phyloP scores from a whole-genome alignment of 768 basidiomycete species.

The Symmetrospora coprosmae region DNA sequence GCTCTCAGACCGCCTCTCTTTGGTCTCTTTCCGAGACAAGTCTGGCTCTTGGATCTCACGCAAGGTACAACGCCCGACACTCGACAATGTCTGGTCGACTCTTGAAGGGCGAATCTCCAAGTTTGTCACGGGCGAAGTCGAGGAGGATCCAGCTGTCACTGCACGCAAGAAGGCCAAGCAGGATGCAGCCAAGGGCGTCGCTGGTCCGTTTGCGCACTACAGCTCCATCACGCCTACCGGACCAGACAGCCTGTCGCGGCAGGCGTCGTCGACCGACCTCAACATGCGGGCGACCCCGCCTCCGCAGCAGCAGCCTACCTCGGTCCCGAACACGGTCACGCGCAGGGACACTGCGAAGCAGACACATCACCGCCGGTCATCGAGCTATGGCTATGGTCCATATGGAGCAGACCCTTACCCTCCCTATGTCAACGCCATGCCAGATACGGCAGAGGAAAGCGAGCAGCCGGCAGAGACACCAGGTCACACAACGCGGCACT shows the following conservation, averaged over 20 bases:
- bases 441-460: neutral
- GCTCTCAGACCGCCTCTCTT: slow-evolving; percentile 61
- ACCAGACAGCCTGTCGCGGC: slow-evolving; percentile 18
- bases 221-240: slow-evolving; percentile 68
- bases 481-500: neutral
- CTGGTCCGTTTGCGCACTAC: slow-evolving; percentile 84
- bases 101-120: slow-evolving; percentile 82
- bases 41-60: slow-evolving; percentile 67
- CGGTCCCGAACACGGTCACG: slow-evolving; percentile 12
- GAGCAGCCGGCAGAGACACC: neutral
- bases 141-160: slow-evolving; percentile 9
- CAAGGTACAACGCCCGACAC: slow-evolving; percentile 77
- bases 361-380: slow-evolving; percentile 13
- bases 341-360: neutral
- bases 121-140: slow-evolving; percentile 72
- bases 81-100: slow-evolving; percentile 83
- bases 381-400: slow-evolving; percentile 14
- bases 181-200: slow-evolving; percentile 40
- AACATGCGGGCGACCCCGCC: neutral
- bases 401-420: slow-evolving; percentile 24
- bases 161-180: slow-evolving; percentile 25
- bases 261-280: slow-evolving; percentile 20
- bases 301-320: slow-evolving; percentile 6
- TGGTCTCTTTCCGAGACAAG: slow-evolving; percentile 60
- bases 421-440: slow-evolving; percentile 6